phyloP scores from a whole-genome alignment of 1,284 basidiomycete species.

The Ganoderma leucocontextum region DNA sequence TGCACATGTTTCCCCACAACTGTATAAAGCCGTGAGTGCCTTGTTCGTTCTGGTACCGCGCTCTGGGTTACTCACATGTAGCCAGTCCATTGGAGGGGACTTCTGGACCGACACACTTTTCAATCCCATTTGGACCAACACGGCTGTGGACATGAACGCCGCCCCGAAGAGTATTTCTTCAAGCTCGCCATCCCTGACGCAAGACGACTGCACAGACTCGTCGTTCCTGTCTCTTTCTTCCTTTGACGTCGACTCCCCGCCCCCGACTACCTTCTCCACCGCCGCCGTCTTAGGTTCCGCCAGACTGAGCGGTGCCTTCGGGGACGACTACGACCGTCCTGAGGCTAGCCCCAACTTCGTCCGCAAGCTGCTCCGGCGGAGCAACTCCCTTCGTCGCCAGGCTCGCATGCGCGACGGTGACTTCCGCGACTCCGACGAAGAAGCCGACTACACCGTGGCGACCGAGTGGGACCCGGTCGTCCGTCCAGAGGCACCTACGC shows the following conservation, averaged over 20 bases:
- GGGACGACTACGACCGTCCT: conserved; percentile 21
- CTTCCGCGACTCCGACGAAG: conserved; percentile 21
- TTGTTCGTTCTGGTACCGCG: no score
- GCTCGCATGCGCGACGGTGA: conserved; percentile 26
- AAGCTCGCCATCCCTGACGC: conserved; percentile 17
- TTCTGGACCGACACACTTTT: conserved; percentile 9
- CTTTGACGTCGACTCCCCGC: conserved; percentile 14
- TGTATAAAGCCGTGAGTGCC: neutral
- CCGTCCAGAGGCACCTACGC: neutral
- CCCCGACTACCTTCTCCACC: conserved; percentile 21
- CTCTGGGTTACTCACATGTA: neutral
- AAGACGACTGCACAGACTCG: conserved; percentile 20
- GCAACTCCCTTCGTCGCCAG: conserved; percentile 17
- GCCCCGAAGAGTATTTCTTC: neutral
- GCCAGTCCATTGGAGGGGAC: neutral
- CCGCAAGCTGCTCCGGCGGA: conserved; percentile 13
- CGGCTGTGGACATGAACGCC: no score
- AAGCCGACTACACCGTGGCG: conserved; percentile 12
- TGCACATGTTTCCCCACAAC: neutral
- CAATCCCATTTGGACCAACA: conserved; percentile 2
- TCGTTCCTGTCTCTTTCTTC: conserved; percentile 8
- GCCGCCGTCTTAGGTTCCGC: conserved; percentile 25
- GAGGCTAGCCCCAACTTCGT: conserved; percentile 22
- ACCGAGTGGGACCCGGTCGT: neutral
- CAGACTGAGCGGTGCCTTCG: conserved; percentile 16